Conservation (phyloP, 495 filamentous ascomycete genomes). For the Daldinia concentrica region DNA sequence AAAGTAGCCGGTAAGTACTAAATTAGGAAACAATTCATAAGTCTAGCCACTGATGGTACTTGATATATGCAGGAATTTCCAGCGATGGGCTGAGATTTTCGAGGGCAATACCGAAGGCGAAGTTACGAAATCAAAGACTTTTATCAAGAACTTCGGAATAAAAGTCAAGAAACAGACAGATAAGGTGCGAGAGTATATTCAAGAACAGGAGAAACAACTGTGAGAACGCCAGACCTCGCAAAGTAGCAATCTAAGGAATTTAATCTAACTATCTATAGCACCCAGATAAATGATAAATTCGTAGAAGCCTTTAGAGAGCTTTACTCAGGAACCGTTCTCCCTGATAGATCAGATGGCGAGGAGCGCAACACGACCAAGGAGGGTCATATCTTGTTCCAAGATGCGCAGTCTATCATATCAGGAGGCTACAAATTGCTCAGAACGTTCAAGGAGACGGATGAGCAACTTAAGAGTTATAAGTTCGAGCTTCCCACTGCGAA, state of each 20-base stretch:
- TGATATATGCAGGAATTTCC: conserved; percentile 31
- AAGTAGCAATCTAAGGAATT: background rate
- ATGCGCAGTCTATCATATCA: conserved; percentile 23
- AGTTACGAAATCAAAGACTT: conserved; percentile 44
- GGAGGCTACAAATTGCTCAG: conserved; percentile 27
- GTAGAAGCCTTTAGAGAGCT: conserved; percentile 20
- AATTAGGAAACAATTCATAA: background rate
- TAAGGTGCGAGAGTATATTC: conserved; percentile 25
- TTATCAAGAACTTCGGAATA: conserved; percentile 42
- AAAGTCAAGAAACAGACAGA: conserved; percentile 25
- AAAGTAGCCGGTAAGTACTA: conserved; percentile 45
- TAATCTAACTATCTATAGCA: conserved; percentile 15
- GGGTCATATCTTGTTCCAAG: conserved; percentile 35
- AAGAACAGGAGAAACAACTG: conserved; percentile 37
- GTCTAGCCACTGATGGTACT: conserved; percentile 4
- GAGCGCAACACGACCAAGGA: conserved; percentile 24
- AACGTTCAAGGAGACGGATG: conserved; percentile 41
- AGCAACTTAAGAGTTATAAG: conserved; percentile 35
- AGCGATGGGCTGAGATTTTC: conserved; percentile 38
- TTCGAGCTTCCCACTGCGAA: conserved; percentile 39
- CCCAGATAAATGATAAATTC: conserved; percentile 11
- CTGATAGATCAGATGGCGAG: background rate
- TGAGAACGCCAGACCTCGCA: conserved; percentile 14
- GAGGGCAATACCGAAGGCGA: conserved; percentile 35
- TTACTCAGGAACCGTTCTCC: background rate